Conservation (phyloP, 805 yeast species). For the Barnettozyma botsteinii region DNA sequence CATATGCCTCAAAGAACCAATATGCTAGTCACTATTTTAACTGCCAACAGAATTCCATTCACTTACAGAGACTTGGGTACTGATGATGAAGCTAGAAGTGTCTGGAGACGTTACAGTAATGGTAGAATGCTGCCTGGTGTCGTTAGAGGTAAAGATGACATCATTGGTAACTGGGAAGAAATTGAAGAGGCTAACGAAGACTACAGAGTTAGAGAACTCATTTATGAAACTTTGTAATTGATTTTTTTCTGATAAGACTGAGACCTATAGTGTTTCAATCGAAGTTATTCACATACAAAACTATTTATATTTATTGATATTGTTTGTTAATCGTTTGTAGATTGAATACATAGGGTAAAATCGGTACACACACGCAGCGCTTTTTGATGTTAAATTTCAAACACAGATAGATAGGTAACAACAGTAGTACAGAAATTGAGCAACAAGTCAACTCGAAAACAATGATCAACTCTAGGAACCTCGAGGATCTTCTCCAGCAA, state of each 20-base stretch:
- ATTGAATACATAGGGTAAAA: too few species aligned
- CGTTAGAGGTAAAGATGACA: slow-evolving; percentile 75
- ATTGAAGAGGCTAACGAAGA: slow-evolving; percentile 84
- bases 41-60: slow-evolving; percentile 66
- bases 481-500: slow-evolving; percentile 7
- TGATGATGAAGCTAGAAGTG: slow-evolving; percentile 75
- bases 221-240: slow-evolving; percentile 55
- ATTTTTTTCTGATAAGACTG: too few species aligned
- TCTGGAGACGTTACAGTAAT: slow-evolving; percentile 70
- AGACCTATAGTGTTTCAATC: too few species aligned
- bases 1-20: slow-evolving; percentile 75
- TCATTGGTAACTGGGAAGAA: slow-evolving; percentile 81
- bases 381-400: background rate
- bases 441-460: too few species aligned
- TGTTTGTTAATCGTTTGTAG: too few species aligned
- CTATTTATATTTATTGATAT: background rate
- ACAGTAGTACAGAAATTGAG: background rate
- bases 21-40: slow-evolving; percentile 64
- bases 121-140: slow-evolving; percentile 82
- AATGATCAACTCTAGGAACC: slow-evolving; percentile 9
- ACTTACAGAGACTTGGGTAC: slow-evolving; percentile 78
- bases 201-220: slow-evolving; percentile 53
- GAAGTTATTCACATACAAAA: too few species aligned
- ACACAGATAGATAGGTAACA: background rate
- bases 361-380: too few species aligned